phyloP scores from a whole-genome alignment of 2,329 filamentous ascomycete genomes.

The Phaeosphaeria sp. region DNA sequence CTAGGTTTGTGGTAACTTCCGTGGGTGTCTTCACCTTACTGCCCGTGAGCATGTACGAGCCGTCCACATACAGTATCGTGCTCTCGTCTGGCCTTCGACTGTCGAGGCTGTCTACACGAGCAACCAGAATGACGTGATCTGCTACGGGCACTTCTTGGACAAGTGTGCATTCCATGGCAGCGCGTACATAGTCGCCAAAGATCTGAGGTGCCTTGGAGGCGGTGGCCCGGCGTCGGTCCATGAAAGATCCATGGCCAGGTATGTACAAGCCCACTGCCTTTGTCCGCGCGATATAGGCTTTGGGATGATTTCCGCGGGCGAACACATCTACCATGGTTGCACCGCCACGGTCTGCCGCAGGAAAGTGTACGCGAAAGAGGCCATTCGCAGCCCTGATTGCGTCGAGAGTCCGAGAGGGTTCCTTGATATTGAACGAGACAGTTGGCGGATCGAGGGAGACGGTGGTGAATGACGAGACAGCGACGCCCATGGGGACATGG shows the following conservation, averaged over 20 bases:
- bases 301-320: slow-evolving; percentile 33
- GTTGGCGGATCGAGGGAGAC: slow-evolving; percentile 64
- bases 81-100: background rate
- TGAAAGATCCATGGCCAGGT: slow-evolving; percentile 1
- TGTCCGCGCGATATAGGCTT: slow-evolving; percentile 26
- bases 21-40: slow-evolving; percentile 5
- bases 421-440: slow-evolving; percentile 68
- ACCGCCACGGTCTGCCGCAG: slow-evolving; percentile 40
- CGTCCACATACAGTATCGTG: slow-evolving; percentile 37
- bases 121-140: slow-evolving; percentile 58
- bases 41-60: slow-evolving; percentile 25
- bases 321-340: slow-evolving; percentile 40
- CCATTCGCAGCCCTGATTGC: slow-evolving; percentile 55
- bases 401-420: slow-evolving; percentile 63
- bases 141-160: slow-evolving; percentile 49
- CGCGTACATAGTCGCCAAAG: slow-evolving; percentile 22
- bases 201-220: slow-evolving; percentile 25
- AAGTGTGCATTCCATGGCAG: slow-evolving; percentile 44
- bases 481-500: slow-evolving; percentile 52
- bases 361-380: slow-evolving; percentile 60
- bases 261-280: slow-evolving; percentile 12
- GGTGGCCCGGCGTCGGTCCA: background rate
- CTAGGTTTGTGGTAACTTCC: background rate
- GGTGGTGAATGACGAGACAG: slow-evolving; percentile 68
- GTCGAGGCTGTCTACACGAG: slow-evolving; percentile 42